Evolutionary conservation across 2,329 filamentous ascomycete species (phyloP).

Genomic region (Sarocladium oryzae): DNA sequence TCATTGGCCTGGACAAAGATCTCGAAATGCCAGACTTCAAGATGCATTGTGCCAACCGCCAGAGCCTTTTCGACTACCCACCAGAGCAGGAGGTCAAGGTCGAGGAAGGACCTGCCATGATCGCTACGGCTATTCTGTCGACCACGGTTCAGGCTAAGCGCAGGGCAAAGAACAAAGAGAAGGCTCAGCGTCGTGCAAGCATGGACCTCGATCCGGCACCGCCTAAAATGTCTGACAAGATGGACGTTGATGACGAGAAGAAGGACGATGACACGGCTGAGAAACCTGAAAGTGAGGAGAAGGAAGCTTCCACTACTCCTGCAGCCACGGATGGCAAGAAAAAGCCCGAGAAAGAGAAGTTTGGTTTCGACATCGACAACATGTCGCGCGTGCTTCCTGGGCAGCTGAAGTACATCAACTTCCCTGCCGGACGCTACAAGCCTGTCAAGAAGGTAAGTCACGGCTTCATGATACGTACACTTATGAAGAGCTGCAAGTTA

Average conservation of each 20-base stretch:
- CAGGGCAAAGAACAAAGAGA: slow-evolving; percentile 85
- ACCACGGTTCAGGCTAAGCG: slow-evolving; percentile 97
- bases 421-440: slow-evolving; percentile 83
- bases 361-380: slow-evolving; percentile 93
- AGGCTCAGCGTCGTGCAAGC: slow-evolving; percentile 76
- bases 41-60: slow-evolving; percentile 89
- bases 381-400: slow-evolving; percentile 90
- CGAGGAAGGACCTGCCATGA: slow-evolving; percentile 86
- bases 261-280: slow-evolving; percentile 44
- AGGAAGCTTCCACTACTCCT: slow-evolving; percentile 42
- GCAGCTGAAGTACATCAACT: slow-evolving; percentile 93
- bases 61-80: slow-evolving; percentile 95
- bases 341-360: slow-evolving; percentile 91
- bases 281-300: slow-evolving; percentile 56
- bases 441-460: slow-evolving; percentile 74
- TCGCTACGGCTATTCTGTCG: slow-evolving; percentile 91
- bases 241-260: slow-evolving; percentile 74
- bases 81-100: slow-evolving; percentile 93
- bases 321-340: slow-evolving; percentile 60
- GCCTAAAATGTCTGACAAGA: slow-evolving; percentile 63
- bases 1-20: slow-evolving; percentile 91
- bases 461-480: background rate
- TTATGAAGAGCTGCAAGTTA: slow-evolving; percentile 15
- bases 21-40: slow-evolving; percentile 91
- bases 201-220: slow-evolving; percentile 89